These are phyloP conservation scores for Leonotis leonurus DNA, from an alignment of 257 asterid species.

Conservation along the genomic window DNA sequence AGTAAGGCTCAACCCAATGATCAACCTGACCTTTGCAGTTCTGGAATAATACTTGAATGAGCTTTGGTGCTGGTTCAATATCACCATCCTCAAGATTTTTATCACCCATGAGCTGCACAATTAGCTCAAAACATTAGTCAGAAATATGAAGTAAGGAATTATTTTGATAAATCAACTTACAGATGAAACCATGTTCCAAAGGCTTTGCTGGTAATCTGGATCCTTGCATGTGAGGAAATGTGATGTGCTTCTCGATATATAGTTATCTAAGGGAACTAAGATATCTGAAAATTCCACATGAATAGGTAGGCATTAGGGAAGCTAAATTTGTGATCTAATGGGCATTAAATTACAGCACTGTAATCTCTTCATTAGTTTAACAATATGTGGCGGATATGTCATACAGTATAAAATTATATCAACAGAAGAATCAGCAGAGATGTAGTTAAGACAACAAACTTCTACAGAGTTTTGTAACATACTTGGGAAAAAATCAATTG, in stretches of 20 bases:
- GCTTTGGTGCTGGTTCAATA: constrained; percentile 97
- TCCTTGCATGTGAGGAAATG: constrained; percentile 92
- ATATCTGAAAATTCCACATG: constrained; percentile 50
- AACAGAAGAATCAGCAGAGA: not conserved
- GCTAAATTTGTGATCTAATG: not conserved
- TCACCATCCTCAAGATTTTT: constrained; percentile 89
- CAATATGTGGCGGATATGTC: not conserved
- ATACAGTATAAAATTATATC: not conserved
- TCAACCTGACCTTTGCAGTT: constrained; percentile 95
- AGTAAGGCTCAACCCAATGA: constrained; percentile 94
- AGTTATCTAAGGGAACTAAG: constrained; percentile 92
- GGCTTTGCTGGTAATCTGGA: constrained; percentile 98
- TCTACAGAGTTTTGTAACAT: constrained; percentile 22
- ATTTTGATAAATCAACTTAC: constrained; percentile 41
- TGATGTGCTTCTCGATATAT: constrained; percentile 79
- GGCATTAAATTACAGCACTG: not conserved
- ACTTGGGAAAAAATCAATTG: constrained; percentile 96
- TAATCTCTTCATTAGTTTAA: not conserved
- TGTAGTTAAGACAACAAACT: not conserved
- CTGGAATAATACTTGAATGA: constrained; percentile 83
- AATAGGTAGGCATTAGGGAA: constrained; percentile 8
- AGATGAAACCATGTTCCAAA: constrained; percentile 87
- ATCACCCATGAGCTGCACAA: constrained; percentile 75
- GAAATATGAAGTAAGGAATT: not conserved
- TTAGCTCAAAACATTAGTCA: constrained; percentile 14